Evolutionary conservation across 495 filamentous ascomycete species (phyloP).

Genomic region (Neurospora sp.): DNA sequence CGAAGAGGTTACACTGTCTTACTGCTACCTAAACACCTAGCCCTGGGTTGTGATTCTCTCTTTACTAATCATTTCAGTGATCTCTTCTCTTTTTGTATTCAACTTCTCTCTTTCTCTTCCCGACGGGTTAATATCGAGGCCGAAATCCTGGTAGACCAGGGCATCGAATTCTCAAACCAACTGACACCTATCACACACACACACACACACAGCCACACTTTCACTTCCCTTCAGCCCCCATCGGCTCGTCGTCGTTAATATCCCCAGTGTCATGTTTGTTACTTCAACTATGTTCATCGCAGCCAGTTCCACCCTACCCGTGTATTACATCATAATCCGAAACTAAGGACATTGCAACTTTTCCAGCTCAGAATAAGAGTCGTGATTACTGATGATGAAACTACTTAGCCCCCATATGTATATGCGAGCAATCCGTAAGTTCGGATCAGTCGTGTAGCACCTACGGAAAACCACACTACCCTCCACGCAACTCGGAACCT

Average conservation of each 20-base stretch:
- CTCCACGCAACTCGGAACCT: not conserved
- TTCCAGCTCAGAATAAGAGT: not conserved
- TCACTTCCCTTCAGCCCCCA: not conserved
- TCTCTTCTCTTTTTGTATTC: not conserved
- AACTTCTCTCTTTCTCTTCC: not conserved
- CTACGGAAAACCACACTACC: not conserved
- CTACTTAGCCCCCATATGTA: not conserved
- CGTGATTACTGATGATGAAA: not conserved
- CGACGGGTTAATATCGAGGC: not conserved
- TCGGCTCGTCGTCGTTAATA: not conserved
- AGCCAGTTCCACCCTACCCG: not conserved
- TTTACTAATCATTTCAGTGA: not conserved
- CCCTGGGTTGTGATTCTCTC: not conserved
- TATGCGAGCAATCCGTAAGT: not conserved
- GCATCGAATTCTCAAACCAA: not conserved
- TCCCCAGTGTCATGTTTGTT: not conserved
- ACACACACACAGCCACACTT: not conserved
- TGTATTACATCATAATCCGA: not conserved
- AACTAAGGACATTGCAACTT: not conserved
- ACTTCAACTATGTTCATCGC: not conserved
- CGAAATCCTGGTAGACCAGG: not conserved
- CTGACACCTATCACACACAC: not conserved
- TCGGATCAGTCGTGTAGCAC: not conserved
- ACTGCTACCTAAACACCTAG: not conserved
- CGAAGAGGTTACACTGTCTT: not conserved